phyloP scores from a whole-genome alignment of 2,329 filamentous ascomycete species.

The Nemania sp. region DNA sequence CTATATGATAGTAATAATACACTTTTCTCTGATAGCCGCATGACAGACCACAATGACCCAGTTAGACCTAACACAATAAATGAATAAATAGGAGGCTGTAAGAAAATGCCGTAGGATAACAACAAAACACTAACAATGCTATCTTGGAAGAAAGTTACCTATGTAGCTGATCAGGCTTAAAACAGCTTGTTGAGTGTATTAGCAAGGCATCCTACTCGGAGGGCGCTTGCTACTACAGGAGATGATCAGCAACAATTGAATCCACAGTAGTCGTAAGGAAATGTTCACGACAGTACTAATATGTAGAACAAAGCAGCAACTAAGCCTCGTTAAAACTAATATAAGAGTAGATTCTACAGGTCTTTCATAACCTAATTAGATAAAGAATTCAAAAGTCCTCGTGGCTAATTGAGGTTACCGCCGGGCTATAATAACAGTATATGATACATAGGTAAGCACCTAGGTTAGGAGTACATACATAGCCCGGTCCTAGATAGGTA shows the following conservation, averaged over 20 bases:
- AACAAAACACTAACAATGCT: background rate
- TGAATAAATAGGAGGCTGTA: background rate
- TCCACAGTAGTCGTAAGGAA: background rate
- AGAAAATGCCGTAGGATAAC: background rate
- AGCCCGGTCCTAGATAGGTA: background rate
- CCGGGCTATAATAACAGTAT: background rate
- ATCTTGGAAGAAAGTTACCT: background rate
- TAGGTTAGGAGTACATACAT: background rate
- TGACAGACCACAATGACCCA: background rate
- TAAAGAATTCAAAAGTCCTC: background rate
- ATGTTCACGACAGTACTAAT: background rate
- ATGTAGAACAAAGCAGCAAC: background rate
- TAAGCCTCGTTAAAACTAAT: background rate
- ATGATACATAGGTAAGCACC: background rate
- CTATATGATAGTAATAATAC: no score
- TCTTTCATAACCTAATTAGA: no score
- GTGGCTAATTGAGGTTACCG: background rate
- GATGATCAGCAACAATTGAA: conserved; percentile 19
- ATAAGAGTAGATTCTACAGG: background rate
- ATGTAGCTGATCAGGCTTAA: conserved; percentile 1
- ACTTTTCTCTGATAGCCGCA: no score
- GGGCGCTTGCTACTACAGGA: conserved; percentile 16
- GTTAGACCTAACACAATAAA: background rate
- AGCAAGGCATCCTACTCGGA: conserved; percentile 19
- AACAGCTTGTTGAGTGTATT: conserved; percentile 1